Conservation (phyloP, 495 filamentous ascomycete genomes). For the Symbiotaphrina buchneri region DNA sequence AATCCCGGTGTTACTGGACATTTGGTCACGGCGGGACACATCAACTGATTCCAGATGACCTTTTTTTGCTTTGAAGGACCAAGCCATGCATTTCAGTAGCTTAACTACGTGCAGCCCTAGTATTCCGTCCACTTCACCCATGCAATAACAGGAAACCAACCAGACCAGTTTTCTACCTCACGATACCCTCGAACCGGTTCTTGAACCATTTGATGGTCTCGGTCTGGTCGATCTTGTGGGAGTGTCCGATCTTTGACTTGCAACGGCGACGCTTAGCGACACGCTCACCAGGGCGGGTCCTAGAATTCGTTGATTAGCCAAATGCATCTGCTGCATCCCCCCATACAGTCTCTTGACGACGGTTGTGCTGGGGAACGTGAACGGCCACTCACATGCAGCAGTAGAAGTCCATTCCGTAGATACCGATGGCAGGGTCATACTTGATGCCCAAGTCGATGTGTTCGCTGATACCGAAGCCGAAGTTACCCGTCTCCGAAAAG, state of each 20-base stretch:
- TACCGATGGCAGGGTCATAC: constrained; percentile 98
- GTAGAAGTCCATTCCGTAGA: constrained; percentile 99
- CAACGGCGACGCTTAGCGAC: constrained; percentile 82
- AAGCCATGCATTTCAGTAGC: too few relatives aligned
- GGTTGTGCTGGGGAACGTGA: background rate
- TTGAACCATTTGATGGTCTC: constrained; percentile 99
- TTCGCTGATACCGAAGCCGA: constrained; percentile 99
- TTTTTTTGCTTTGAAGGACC: too few relatives aligned
- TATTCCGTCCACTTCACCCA: too few relatives aligned
- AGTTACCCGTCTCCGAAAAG: constrained; percentile 99
- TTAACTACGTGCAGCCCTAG: too few relatives aligned
- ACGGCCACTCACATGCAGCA: constrained; percentile 68
- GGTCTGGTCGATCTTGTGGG: constrained; percentile 74
- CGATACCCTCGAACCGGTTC: constrained; percentile 95
- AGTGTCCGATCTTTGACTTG: constrained; percentile 65
- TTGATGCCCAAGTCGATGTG: constrained; percentile 99
- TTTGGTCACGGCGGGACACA: too few relatives aligned
- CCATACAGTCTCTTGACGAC: background rate
- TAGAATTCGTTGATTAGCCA: constrained; percentile 8
- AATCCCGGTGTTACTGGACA: too few relatives aligned
- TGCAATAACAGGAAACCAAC: too few relatives aligned
- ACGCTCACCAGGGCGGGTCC: constrained; percentile 91
- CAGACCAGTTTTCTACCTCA: too few relatives aligned
- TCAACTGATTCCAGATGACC: too few relatives aligned
- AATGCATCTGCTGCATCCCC: background rate